These are phyloP conservation scores for Colletotrichum sp. DNA, from an alignment of 2,329 filamentous ascomycete species.

Conservation along the genomic window DNA sequence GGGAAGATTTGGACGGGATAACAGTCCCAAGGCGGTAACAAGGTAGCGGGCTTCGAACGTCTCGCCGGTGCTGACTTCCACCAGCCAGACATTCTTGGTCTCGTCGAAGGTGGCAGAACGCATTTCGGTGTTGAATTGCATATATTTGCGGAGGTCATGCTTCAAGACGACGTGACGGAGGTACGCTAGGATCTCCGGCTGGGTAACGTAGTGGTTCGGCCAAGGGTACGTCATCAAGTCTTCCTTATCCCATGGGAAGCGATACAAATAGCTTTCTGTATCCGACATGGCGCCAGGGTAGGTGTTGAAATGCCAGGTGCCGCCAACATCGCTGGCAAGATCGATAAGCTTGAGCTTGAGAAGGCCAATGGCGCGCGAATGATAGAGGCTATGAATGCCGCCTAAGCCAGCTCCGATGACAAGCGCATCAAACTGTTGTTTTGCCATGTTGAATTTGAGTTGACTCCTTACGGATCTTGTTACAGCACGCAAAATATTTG, in stretches of 20 bases:
- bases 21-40: neutral
- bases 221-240: constrained; percentile 8
- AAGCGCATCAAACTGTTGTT: neutral
- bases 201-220: neutral
- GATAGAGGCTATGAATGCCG: neutral
- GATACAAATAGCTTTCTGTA: neutral
- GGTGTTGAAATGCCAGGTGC: constrained; percentile 26
- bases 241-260: constrained; percentile 6
- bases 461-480: neutral
- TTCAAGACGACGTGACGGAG: neutral
- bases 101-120: neutral
- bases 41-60: neutral
- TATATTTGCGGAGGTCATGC: neutral
- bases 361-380: neutral
- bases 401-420: neutral
- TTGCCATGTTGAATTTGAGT: neutral
- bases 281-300: constrained; percentile 19
- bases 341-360: neutral
- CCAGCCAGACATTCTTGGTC: neutral
- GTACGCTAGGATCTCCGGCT: constrained; percentile 14
- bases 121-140: neutral
- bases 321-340: constrained; percentile 26
- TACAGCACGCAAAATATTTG: neutral
- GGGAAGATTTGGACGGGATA: neutral
- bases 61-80: neutral